A percentile compares a stretch with the other conserved stretches of the same genome.
These are phyloP conservation scores for Globisporangium nagaii DNA, from an alignment of 352 stramenopile species.

Conservation along the genomic window DNA sequence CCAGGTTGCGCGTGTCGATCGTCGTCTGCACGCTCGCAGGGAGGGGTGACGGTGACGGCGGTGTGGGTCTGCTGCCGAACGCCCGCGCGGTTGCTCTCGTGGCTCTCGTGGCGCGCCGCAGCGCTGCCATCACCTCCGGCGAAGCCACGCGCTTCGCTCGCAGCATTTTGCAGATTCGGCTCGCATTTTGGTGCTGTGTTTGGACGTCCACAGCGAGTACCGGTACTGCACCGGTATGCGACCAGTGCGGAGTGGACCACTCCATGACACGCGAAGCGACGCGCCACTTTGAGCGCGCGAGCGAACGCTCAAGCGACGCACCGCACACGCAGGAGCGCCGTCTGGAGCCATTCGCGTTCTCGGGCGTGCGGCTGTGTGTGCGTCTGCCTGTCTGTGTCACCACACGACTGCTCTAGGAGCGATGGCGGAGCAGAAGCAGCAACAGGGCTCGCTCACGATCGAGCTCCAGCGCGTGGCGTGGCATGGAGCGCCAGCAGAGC, in stretches of 20 bases:
- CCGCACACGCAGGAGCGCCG: too few species aligned
- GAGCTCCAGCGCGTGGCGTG: conserved; percentile 27
- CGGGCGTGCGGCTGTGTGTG: background rate
- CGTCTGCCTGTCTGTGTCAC: background rate
- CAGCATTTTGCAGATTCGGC: conserved; percentile 27
- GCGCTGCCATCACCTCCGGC: background rate
- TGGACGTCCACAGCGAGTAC: too few species aligned
- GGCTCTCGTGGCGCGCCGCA: background rate
- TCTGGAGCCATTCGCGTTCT: background rate
- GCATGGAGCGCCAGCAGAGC: background rate
- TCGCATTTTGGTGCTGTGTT: too few species aligned
- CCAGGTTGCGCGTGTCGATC: conserved; percentile 11
- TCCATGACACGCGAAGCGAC: too few species aligned
- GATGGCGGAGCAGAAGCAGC: background rate
- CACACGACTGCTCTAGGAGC: background rate
- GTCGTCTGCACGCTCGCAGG: background rate
- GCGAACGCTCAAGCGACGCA: background rate
- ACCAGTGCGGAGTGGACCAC: too few species aligned
- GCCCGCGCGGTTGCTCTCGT: background rate
- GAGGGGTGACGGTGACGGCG: background rate
- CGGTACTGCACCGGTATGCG: too few species aligned
- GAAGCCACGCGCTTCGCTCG: background rate
- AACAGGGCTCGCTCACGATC: conserved; percentile 31
- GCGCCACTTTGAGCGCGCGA: too few species aligned
- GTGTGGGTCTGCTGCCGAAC: background rate